A percentile compares a stretch with the other conserved stretches of the same genome.
Conservation (phyloP, 306 rosid genomes). For the Trifolium dubium region DNA sequence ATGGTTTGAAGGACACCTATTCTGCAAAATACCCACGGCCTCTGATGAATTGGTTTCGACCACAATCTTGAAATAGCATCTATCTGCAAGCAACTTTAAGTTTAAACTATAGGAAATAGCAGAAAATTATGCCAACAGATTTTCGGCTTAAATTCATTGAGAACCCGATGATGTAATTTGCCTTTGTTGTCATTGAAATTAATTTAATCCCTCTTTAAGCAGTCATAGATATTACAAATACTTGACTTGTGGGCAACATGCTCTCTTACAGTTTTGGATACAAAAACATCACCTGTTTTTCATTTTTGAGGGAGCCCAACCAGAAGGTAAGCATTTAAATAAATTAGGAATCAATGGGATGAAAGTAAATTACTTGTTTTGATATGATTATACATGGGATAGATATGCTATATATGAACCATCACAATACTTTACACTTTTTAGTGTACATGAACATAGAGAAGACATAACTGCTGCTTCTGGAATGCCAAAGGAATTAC, state of each 20-base stretch:
- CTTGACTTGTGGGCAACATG: conserved; percentile 5
- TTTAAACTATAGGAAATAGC: too few species aligned
- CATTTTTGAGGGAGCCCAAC: conserved; percentile 16
- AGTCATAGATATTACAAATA: conserved; percentile 2
- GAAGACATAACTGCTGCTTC: conserved; percentile 50
- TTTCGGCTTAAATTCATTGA: too few species aligned
- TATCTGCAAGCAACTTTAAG: too few species aligned
- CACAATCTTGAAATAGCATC: too few species aligned
- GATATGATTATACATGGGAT: conserved; percentile 36
- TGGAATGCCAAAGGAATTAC: conserved; percentile 63
- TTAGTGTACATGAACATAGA: conserved; percentile 45
- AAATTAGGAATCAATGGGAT: conserved; percentile 35
- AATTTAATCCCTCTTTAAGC: too few species aligned
- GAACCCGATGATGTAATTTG: too few species aligned
- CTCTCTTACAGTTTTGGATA: conserved; percentile 27
- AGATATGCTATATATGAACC: conserved; percentile 50
- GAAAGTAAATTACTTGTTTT: conserved; percentile 30
- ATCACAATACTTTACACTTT: conserved; percentile 45
- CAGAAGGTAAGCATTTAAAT: conserved; percentile 8
- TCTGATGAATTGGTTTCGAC: too few species aligned
- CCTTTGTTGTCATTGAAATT: too few species aligned
- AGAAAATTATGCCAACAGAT: too few species aligned
- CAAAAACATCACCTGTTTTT: conserved; percentile 8
- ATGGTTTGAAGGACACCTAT: too few species aligned
- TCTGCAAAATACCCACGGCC: too few species aligned